These are phyloP conservation scores for Trypanosoma melophagium DNA, from an alignment of 208 protist species.

Conservation along the genomic window DNA sequence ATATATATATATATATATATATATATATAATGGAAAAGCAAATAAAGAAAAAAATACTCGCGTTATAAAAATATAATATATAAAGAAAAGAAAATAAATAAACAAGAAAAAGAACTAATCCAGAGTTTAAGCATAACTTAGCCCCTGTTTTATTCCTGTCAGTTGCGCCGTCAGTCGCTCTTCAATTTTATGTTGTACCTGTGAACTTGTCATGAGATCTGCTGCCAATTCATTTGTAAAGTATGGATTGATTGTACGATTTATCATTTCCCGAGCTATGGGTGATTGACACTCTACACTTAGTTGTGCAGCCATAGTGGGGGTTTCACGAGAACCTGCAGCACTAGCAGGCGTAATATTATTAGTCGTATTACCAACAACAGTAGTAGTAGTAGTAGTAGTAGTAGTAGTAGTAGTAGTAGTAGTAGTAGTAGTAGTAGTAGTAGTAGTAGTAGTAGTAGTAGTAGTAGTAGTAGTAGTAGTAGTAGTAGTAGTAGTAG, in stretches of 20 bases:
- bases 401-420: too few species aligned
- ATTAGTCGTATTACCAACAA: too few species aligned
- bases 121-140: background rate
- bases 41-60: too few species aligned
- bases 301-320: background rate
- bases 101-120: background rate
- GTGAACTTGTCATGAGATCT: slow-evolving; percentile 8
- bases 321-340: background rate
- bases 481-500: background rate
- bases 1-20: too few species aligned
- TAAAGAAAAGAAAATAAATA: background rate
- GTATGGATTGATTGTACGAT: slow-evolving; percentile 9
- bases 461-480: background rate
- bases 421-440: background rate
- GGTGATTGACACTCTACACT: background rate
- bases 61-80: too few species aligned
- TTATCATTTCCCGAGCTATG: background rate
- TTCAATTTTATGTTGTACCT: slow-evolving; percentile 16
- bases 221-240: slow-evolving; percentile 6
- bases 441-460: background rate
- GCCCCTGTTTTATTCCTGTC: background rate
- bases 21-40: too few species aligned
- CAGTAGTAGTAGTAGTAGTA: too few species aligned
- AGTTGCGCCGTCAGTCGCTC: slow-evolving; percentile 9
- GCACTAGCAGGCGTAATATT: too few species aligned